Conservation (phyloP, 106 monocot species). For the Dendrobium huoshanense region DNA sequence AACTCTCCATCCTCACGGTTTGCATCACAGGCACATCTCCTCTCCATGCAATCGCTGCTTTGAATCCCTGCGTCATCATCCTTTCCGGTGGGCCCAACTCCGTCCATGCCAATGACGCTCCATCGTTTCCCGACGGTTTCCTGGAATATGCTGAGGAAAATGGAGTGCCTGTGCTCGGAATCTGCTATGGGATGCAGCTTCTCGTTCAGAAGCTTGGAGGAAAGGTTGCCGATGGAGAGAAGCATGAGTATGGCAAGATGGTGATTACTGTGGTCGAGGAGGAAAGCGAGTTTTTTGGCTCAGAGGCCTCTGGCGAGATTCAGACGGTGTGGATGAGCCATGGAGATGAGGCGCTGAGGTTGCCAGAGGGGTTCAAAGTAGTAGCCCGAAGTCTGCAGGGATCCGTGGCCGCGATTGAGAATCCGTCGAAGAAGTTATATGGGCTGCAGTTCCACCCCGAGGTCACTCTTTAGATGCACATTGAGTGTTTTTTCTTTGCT, state of each 20-base stretch:
- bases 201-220: conserved; percentile 90
- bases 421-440: conserved; percentile 45
- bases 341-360: conserved; percentile 69
- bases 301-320: conserved; percentile 19
- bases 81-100: conserved; percentile 97
- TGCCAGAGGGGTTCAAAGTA: conserved; percentile 79
- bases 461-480: conserved; percentile 28
- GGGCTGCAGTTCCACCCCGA: conserved; percentile 97
- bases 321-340: conserved; percentile 99
- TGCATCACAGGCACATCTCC: conserved; percentile 81
- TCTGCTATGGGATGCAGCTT: conserved; percentile 97
- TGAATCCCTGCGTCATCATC: conserved; percentile 54
- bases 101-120: conserved; percentile 63
- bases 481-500: neutral
- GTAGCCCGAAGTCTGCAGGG: conserved; percentile 79
- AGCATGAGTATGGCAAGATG: conserved; percentile 97
- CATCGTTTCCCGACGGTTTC: conserved; percentile 82
- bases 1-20: conserved; percentile 75
- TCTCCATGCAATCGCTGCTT: conserved; percentile 33
- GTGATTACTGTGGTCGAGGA: conserved; percentile 41
- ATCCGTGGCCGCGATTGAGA: conserved; percentile 66
- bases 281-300: conserved; percentile 34
- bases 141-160: conserved; percentile 55
- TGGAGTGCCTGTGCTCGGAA: conserved; percentile 62
- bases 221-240: conserved; percentile 52